Evolutionary conservation across 2,329 filamentous ascomycete genomes (phyloP), one percentile per base, ranked within the genome.

Genomic region (Cladorrhinum sp.): DNA sequence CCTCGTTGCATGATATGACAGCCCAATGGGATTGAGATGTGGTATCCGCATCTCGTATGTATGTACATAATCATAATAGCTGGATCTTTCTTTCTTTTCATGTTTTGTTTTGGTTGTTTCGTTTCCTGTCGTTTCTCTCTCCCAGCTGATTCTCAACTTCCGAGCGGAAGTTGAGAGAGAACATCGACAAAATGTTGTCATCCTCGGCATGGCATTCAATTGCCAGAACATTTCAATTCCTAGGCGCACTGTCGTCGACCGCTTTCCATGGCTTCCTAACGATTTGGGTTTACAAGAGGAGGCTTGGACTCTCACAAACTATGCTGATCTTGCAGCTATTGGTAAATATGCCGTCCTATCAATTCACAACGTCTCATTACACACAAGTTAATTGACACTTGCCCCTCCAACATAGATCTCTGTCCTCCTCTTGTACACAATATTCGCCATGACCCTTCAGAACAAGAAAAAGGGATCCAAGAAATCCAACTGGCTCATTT

Each of bases 221-320:
- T 41, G 63, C 68, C 58, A 70, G 75, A 55, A 48, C 68, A 10
- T 65, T 72, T 45, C 75, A 77, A 66, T 61, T 73, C 16, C 41
- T 72, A 49, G 70, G 62, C 4, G 64, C 69, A n/a, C 64, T 75
- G 22, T 62, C 67, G 12, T 69, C 70, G 9, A 69, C 69, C n/a
- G 63, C 61, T 13, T 66, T 74, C 55, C 75, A 77, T 55, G 75
- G 72, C 16, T 75, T 71, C 53, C 63, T 76, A 49, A 66, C 74
- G 2, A 68, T 69, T 24, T 69, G 68, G 38, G 70, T 75, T 23
- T 64, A 70, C 23, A 36, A 56, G 25, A 69, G 70, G 18, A 58
- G 55, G 1, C 63, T 73, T 7, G 70, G 70, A 7, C 61, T 72
- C 10, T 61, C 71, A 8, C 25, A 64, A 1, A 65, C 62, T 16